Evolutionary conservation across 179 eudicot genomes (phyloP), one percentile per base, ranked within the genome.

Genomic region (Vitellaria paradoxa): DNA sequence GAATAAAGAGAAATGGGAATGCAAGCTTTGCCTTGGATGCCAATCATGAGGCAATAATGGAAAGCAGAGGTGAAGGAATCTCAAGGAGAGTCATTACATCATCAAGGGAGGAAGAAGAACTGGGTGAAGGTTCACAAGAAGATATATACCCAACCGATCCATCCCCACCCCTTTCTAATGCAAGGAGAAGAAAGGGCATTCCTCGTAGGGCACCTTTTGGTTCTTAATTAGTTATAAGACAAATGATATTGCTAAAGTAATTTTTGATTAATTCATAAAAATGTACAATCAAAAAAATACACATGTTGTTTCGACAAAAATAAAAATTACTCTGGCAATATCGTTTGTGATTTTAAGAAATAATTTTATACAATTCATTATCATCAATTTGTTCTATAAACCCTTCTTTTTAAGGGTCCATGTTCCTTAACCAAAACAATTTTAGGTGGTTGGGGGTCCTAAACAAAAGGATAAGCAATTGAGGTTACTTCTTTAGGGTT

Each of bases 191-290:
- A 85, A 94, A 94, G 77, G 94, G 98, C 76, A 88, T 94, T 78
- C 98, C 98, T 81, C 98, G 86, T 68, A 87, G 98, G 40, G 98
- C 98, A 23, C 98, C 98, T 24, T 86, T 94, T 80, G 85, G 87
- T 52, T 88, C 92, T 53, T 92, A 86, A 89, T 50, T 4, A 7
- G 55, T 50, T 50, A 8, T 50, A 50, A 7, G 55, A 50, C 9
- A 8, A 50, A 50, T 7, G 12, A 7, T 8, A 12, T 50, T 50
- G 55, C 12, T 7, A 7, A 7, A 50, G 12, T 50, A 8, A 50
- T 50, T 50, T 12, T 12, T 50, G 12, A 12, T 7, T 50, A 50
- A 50, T 12, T 7, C 55, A 50, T 7, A 50, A 50, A 50, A 50
- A 2, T 2, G 5, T 7, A 50, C 9, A 50, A 50, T 2, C 9